Evolutionary conservation across 768 basidiomycete genomes (phyloP).

Genomic region (Leucocoprinus birnbaumii): DNA sequence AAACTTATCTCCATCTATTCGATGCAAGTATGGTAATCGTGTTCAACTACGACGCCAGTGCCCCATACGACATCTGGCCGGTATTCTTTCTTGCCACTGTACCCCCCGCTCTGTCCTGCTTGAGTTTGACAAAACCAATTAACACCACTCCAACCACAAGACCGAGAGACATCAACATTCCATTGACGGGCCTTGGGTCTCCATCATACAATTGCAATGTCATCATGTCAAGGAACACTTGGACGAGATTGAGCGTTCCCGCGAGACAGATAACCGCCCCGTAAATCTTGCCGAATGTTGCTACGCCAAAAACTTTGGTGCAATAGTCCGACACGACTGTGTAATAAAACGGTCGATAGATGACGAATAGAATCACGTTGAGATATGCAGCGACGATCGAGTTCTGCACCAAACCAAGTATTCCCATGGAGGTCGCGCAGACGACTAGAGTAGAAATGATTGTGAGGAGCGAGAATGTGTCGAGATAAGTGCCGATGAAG

Average conservation of each 20-base stretch:
- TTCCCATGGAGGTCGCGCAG: constrained; percentile 1
- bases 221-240: neutral
- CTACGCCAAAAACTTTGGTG: constrained; percentile 5
- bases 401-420: neutral
- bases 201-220: constrained; percentile 3
- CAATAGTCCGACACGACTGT: constrained; percentile 5
- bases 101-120: neutral
- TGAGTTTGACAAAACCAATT: neutral
- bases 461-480: neutral
- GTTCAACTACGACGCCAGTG: too few species aligned
- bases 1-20: too few species aligned
- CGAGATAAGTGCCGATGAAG: constrained; percentile 8
- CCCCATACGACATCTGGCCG: neutral
- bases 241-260: neutral
- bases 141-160: neutral
- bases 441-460: constrained; percentile 3
- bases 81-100: neutral
- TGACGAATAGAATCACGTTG: constrained; percentile 1
- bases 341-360: constrained; percentile 8
- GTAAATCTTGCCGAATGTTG: constrained; percentile 4
- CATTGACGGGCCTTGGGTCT: constrained; percentile 3
- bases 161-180: neutral
- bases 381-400: neutral
- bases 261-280: constrained; percentile 1
- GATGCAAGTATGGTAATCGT: too few species aligned